Conservation (phyloP, 768 basidiomycete genomes). For the Suillus subalutaceus region DNA sequence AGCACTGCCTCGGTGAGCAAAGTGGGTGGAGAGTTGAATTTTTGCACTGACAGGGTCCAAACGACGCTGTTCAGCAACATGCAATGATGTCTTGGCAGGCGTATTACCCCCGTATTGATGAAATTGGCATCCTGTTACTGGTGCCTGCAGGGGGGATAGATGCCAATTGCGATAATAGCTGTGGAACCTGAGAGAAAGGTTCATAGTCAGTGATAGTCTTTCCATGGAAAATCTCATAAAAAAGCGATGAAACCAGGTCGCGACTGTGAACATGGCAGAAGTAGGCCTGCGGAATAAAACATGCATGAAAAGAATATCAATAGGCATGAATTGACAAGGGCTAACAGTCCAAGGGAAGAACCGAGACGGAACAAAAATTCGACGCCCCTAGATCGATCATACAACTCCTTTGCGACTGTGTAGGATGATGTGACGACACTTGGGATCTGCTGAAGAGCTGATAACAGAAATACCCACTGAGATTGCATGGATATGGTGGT, state of each 20-base stretch:
- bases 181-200: no score
- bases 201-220: conserved; percentile 87
- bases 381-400: conserved; percentile 78
- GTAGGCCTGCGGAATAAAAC: conserved; percentile 56
- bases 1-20: no score
- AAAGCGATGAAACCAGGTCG: conserved; percentile 90
- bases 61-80: no score
- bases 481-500: conserved; percentile 25
- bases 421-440: conserved; percentile 49
- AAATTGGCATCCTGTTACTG: no score
- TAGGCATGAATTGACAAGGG: conserved; percentile 22
- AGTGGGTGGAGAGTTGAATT: no score
- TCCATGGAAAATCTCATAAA: conserved; percentile 87
- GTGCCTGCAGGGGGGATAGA: no score
- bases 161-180: no score
- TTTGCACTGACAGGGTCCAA: no score
- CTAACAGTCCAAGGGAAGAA: conserved; percentile 75
- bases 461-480: conserved; percentile 76
- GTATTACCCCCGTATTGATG: no score
- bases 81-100: no score
- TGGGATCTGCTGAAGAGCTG: conserved; percentile 61
- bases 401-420: conserved; percentile 65
- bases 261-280: conserved; percentile 83
- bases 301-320: conserved; percentile 17
- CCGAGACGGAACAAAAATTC: conserved; percentile 87